Evolutionary conservation across 345 rosid genomes (phyloP), one percentile per base, ranked within the genome.

Genomic region (Brassica napus): DNA sequence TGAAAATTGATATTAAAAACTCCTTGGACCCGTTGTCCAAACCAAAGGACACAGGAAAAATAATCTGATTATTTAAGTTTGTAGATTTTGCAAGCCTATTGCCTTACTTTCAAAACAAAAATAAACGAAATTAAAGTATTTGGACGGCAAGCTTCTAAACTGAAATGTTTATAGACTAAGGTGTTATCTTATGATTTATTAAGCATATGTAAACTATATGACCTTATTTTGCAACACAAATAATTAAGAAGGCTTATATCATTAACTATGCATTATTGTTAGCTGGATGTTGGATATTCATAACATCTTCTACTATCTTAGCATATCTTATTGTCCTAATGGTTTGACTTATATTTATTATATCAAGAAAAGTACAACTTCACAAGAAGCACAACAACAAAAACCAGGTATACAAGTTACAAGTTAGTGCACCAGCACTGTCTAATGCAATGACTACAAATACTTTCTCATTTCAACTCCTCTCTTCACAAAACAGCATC

Each of bases 361-460:
- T n/a, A 52, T n/a, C 57, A 52, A 52, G 0, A 58, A 57, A 34
- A 14, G 32, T 42, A 23, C 18, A 64, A 34, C 24, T 71, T 55
- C 2, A 9, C 16, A 47, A 14, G 15, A 47, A 47, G 28, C 2
- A 18, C 16, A 47, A 14, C 55, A 47, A 47, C 55, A 47, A 24
- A 4, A 60, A 15, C 74, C 57, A 73, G 69, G 69, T 15, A 72
- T 44, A 80, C 79, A 66, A 69, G 32, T 16, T 57, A 80, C 71
- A 72, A 74, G 81, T 73, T 35, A 77, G 82, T 68, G 81, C 87
- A 84, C 77, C 81, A 86, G 88, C 85, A 79, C 83, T 62, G 84
- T 66, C 72, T 11, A 82, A 71, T 82, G 76, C 67, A 77, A 54
- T 67, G 54, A 67, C 79, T 83, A 87, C 86, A 85, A 82, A 85